These are phyloP conservation scores for Phaffia australis DNA, from an alignment of 768 basidiomycete genomes.

Conservation along the genomic window DNA sequence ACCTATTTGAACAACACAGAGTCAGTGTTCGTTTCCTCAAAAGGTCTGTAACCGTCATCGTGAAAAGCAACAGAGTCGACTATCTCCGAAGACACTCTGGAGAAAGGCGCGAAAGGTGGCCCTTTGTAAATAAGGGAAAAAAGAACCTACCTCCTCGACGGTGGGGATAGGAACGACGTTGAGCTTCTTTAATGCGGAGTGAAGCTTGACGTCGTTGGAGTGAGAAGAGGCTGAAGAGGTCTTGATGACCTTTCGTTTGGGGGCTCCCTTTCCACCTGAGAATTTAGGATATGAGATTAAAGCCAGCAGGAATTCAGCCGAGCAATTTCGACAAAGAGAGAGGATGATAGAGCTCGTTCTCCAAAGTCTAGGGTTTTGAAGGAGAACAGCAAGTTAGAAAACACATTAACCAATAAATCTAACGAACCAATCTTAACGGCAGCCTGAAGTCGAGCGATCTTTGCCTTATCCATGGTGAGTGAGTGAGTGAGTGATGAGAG, in stretches of 20 bases:
- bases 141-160: constrained; percentile 59
- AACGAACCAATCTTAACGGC: constrained; percentile 80
- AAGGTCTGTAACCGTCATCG: no score
- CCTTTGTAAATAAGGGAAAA: no score
- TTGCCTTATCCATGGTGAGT: constrained; percentile 43
- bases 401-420: neutral
- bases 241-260: constrained; percentile 89
- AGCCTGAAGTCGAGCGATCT: constrained; percentile 90
- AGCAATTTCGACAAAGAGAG: neutral
- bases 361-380: no score
- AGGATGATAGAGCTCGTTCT: neutral
- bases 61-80: no score
- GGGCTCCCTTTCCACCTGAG: constrained; percentile 91
- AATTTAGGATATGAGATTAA: neutral
- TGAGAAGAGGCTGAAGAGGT: constrained; percentile 74
- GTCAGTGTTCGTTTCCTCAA: no score
- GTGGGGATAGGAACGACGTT: constrained; percentile 89
- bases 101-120: no score
- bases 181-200: constrained; percentile 92
- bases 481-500: neutral
- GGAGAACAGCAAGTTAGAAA: no score
- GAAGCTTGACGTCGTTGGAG: constrained; percentile 85
- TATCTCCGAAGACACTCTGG: no score
- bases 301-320: neutral
- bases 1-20: constrained; percentile 39